phyloP scores from a whole-genome alignment of 371 early-diverging fungal genomes.

The Mucor velutinosus region DNA sequence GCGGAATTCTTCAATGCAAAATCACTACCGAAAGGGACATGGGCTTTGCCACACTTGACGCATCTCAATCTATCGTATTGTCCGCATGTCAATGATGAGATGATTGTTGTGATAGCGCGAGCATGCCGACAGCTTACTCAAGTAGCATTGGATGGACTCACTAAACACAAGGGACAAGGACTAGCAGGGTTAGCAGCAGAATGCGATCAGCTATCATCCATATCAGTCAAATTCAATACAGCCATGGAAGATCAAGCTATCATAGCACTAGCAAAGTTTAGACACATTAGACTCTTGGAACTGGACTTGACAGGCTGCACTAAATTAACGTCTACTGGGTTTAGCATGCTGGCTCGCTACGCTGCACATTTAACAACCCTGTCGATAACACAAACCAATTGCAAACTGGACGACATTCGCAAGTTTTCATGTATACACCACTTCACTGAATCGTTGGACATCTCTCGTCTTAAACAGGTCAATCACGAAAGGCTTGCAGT shows the following conservation, averaged over 20 bases:
- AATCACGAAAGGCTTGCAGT: neutral
- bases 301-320: slow-evolving; percentile 36
- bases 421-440: slow-evolving; percentile 9
- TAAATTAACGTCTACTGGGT: slow-evolving; percentile 21
- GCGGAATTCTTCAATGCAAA: slow-evolving; percentile 17
- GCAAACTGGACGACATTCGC: neutral
- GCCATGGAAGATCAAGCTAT: slow-evolving; percentile 30
- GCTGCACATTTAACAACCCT: slow-evolving; percentile 13
- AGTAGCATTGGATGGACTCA: slow-evolving; percentile 23
- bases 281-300: slow-evolving; percentile 29
- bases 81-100: slow-evolving; percentile 30
- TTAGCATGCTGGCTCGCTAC: slow-evolving; percentile 22
- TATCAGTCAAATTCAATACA: slow-evolving; percentile 23
- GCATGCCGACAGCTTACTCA: slow-evolving; percentile 19
- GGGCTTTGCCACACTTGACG: slow-evolving; percentile 20
- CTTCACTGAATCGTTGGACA: neutral
- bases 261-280: slow-evolving; percentile 36
- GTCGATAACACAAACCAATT: slow-evolving; percentile 12
- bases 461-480: slow-evolving; percentile 3
- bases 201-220: slow-evolving; percentile 23
- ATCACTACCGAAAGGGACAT: slow-evolving; percentile 8
- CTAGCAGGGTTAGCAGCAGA: slow-evolving; percentile 34
- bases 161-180: slow-evolving; percentile 26
- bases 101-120: slow-evolving; percentile 32
- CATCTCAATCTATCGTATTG: slow-evolving; percentile 32